These are phyloP conservation scores for Paracamarosporium sp. DNA, from an alignment of 2,329 filamentous ascomycete species.

Conservation along the genomic window DNA sequence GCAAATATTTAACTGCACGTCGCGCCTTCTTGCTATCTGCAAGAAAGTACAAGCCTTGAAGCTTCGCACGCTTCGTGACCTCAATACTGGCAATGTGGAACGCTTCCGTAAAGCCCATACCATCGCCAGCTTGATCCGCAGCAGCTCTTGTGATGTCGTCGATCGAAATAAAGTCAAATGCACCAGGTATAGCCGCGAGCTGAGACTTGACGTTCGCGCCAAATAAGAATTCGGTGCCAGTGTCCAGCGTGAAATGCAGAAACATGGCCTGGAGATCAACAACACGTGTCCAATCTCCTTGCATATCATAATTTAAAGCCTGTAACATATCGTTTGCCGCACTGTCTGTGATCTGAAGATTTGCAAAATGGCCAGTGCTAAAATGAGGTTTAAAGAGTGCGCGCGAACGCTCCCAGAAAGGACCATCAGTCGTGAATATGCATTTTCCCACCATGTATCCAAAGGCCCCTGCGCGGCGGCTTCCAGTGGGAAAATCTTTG, in stretches of 20 bases:
- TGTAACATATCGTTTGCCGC: conserved; percentile 45
- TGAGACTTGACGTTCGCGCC: conserved; percentile 42
- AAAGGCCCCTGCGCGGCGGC: conserved; percentile 45
- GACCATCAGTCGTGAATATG: conserved; percentile 36
- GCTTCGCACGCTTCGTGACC: too few relatives aligned
- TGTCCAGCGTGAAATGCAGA: conserved; percentile 48
- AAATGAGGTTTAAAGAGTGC: conserved; percentile 47
- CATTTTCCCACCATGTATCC: neutral
- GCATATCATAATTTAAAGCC: conserved; percentile 18
- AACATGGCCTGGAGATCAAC: conserved; percentile 49
- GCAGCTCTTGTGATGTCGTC: too few relatives aligned
- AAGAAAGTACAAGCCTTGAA: conserved; percentile 34
- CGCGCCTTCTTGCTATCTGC: conserved; percentile 35
- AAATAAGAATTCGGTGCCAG: conserved; percentile 47
- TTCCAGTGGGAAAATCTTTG: conserved; percentile 53
- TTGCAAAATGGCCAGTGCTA: conserved; percentile 36
- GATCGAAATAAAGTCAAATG: conserved; percentile 33
- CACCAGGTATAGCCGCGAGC: conserved; percentile 25
- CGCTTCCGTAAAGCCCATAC: neutral
- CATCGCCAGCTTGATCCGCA: too few relatives aligned
- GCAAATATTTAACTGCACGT: conserved; percentile 27
- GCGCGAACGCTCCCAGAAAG: conserved; percentile 39
- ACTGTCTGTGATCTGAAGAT: conserved; percentile 39
- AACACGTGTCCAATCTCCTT: conserved; percentile 31
- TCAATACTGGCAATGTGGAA: too few relatives aligned